Evolutionary conservation across 1,139 yeast species (phyloP), one percentile per base, ranked within the genome.

Genomic region (Taphrina sp.): DNA sequence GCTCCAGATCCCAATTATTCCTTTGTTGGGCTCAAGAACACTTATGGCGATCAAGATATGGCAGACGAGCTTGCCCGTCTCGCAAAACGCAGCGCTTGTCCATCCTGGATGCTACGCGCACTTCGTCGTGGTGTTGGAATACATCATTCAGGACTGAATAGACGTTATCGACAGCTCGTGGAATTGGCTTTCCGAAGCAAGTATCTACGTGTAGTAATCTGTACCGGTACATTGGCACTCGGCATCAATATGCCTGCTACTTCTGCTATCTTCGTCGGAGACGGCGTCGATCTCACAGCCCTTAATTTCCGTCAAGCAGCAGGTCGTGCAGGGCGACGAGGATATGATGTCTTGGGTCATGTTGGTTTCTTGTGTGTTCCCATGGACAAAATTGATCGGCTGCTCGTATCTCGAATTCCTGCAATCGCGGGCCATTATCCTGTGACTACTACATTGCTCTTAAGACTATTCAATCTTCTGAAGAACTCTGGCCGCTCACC

Each of bases 301-400:
- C 46, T 56, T 17, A 52, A 56, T 28, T 56, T 43, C 53, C 52
- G 55, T 3, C 58, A 56, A 35, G 58, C 58, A 26, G 56, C 58
- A 22, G 58, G 58, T 24, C 58, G 58, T 34, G 58, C 58, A 10
- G 58, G 58, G 31, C 56, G 58, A 26, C 56, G 58, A 46, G 58
- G 58, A 19, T 56, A 47, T 19, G 58, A 56, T 51, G 34, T 56
- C 12, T 31, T 56, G 5, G 58, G 58, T 38, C 58, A 49, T 33
- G 58, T 56, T 4, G 58, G 58, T 4, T 56, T 56, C 56, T 34
- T 56, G n/a, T 56, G 56, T 26, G 58, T 56, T 17, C 56, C 58
- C 12, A 42, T 37, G 35, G 56, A 51, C 31, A 56, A 56, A 38
- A 44, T 56, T 39, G 51, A 56, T 33, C 56, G 58, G 36, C 46